Evolutionary conservation across 2,329 filamentous ascomycete species (phyloP).

Genomic region (Cryphonectria parasitica): DNA sequence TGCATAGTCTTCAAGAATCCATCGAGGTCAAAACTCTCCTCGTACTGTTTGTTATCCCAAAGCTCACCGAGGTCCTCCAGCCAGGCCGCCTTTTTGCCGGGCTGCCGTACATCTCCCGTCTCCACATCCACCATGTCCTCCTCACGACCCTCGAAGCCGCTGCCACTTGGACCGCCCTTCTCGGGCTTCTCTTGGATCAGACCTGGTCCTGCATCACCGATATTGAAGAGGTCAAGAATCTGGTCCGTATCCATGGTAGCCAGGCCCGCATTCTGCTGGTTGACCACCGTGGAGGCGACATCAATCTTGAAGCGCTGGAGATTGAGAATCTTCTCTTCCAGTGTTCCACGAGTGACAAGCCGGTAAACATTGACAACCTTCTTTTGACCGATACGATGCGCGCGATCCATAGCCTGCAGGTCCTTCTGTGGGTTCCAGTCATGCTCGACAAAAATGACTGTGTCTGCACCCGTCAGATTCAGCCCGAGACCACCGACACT

Average conservation of each 20-base stretch:
- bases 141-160: constrained; percentile 63
- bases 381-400: constrained; percentile 98
- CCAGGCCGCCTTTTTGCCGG: constrained; percentile 91
- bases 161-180: constrained; percentile 52
- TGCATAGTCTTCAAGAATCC: constrained; percentile 96
- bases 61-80: constrained; percentile 92
- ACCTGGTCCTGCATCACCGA: constrained; percentile 76
- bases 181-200: constrained; percentile 63
- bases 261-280: constrained; percentile 95
- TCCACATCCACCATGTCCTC: constrained; percentile 93
- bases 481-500: constrained; percentile 93
- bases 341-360: constrained; percentile 89
- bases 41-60: constrained; percentile 97
- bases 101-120: constrained; percentile 87
- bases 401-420: constrained; percentile 97
- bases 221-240: constrained; percentile 93
- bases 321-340: constrained; percentile 98
- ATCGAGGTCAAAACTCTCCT: constrained; percentile 96
- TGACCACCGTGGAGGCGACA: constrained; percentile 95
- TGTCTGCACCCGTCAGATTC: constrained; percentile 95
- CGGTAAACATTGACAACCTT: constrained; percentile 99
- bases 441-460: constrained; percentile 98
- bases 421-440: constrained; percentile 99
- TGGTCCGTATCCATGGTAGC: constrained; percentile 98
- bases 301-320: constrained; percentile 99